Evolutionary conservation across 306 rosid species (phyloP).

Genomic region (Pterocarpus macrocarpus): DNA sequence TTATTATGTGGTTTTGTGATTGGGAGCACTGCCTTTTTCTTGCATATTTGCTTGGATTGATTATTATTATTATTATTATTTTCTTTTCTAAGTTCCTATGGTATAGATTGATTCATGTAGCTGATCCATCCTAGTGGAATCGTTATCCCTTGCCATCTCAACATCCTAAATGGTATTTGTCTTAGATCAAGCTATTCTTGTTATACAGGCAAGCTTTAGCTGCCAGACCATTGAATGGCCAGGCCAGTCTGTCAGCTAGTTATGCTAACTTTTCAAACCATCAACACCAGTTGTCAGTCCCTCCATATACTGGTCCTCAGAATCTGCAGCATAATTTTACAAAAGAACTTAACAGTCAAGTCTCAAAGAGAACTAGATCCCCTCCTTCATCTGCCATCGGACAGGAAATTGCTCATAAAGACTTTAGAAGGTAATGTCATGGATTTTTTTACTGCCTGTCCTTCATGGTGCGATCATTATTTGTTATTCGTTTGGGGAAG

Average conservation of each 20-base stretch:
- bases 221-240: constrained; percentile 52
- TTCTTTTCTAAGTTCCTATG: constrained; percentile 19
- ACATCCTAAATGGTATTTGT: constrained; percentile 26
- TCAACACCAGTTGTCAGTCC: constrained; percentile 52
- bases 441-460: background rate
- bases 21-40: constrained; percentile 29
- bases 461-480: constrained; percentile 1
- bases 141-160: constrained; percentile 6
- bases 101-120: constrained; percentile 22
- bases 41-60: constrained; percentile 28
- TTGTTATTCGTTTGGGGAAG: too few species aligned
- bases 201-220: constrained; percentile 58
- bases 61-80: constrained; percentile 16
- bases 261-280: constrained; percentile 42
- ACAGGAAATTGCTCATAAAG: constrained; percentile 46
- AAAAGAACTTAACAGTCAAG: constrained; percentile 52
- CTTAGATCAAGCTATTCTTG: constrained; percentile 38
- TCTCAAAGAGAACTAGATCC: constrained; percentile 65
- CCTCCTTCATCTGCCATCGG: constrained; percentile 52
- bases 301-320: constrained; percentile 50
- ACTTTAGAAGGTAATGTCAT: constrained; percentile 56
- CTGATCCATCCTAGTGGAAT: constrained; percentile 13
- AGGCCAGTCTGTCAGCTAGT: constrained; percentile 36
- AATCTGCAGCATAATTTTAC: constrained; percentile 52
- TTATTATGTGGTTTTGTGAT: background rate